Evolutionary conservation across 2,329 filamentous ascomycete genomes (phyloP), one percentile per base, ranked within the genome.

Genomic region (Chaetomium sp.): DNA sequence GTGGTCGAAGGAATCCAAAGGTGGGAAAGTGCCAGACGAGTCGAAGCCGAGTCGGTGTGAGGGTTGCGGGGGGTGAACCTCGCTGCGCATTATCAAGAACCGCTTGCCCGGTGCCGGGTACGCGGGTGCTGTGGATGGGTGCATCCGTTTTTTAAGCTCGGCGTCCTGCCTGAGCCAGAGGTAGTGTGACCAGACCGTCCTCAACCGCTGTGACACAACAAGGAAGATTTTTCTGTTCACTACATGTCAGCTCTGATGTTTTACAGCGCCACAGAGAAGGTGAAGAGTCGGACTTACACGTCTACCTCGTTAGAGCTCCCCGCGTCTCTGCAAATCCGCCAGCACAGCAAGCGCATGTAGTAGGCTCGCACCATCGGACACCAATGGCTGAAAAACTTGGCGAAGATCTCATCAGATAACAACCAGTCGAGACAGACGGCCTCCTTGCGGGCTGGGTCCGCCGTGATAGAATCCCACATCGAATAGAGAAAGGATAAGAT

Each of bases 331-430:
- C 88, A 92, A 48, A 96, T 76, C 57, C 91, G 83, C 91, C 91
- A 96, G 71, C 90, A 95, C 27, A 96, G 72, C 49, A 96, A 74
- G 47, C 91, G 88, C 81, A 95, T 94, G 68, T 87, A 96, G 70
- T 96, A 96, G 11, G 90, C 87, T 58, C 91, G 82, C 27, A 96
- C 89, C 91, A 96, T 95, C 0, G 91, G 90, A 66, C 89, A 95
- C 91, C 91, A 96, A 66, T 96, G 90, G 66, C 88, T 92, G 72
- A 96, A 96, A 59, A 90, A 85, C 58, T 82, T 83, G 66, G 88
- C 84, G 68, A 96, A 96, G 2, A 87, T 80, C 33, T 85, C 78
- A 53, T 88, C 85, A 6, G 85, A 80, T 10, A 96, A 74, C 41
- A 96, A 73, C 76, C 94, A 91, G 27, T 84, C 82, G 34, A 87